phyloP scores from a whole-genome alignment of 345 rosid genomes.

The Reutealis trisperma region DNA sequence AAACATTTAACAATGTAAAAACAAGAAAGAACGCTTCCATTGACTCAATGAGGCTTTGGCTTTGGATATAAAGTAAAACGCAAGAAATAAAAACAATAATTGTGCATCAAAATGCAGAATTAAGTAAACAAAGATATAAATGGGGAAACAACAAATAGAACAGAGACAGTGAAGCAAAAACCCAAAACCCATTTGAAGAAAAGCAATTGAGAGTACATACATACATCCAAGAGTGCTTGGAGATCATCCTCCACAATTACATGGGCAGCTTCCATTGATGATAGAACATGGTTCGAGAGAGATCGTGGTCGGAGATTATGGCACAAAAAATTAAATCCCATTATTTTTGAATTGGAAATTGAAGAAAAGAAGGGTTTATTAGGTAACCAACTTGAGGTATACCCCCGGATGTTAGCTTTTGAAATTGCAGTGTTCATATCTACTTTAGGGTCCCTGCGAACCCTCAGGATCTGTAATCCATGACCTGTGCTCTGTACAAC shows the following conservation, averaged over 20 bases:
- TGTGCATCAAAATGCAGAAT: background rate
- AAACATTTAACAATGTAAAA: too few species aligned
- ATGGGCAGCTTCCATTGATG: conserved; percentile 15
- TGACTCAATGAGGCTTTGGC: too few species aligned
- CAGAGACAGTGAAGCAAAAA: background rate
- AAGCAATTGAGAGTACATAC: conserved; percentile 15
- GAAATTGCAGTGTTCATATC: too few species aligned
- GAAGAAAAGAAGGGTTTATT: too few species aligned
- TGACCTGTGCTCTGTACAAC: too few species aligned
- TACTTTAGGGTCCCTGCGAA: too few species aligned
- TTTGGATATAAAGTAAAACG: background rate
- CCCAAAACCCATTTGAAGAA: background rate
- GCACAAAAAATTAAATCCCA: too few species aligned
- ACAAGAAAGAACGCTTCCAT: too few species aligned
- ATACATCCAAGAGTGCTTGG: conserved; percentile 46
- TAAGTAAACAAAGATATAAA: background rate
- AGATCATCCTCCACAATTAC: conserved; percentile 51
- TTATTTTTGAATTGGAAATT: too few species aligned
- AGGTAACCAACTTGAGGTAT: too few species aligned
- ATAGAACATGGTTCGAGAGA: conserved; percentile 7
- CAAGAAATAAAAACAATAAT: background rate
- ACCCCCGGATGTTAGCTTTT: too few species aligned
- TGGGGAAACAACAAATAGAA: background rate
- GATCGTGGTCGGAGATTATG: background rate
- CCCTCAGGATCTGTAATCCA: too few species aligned